Conservation (phyloP, 805 yeast species). For the Sugiyamaella smithiae region DNA sequence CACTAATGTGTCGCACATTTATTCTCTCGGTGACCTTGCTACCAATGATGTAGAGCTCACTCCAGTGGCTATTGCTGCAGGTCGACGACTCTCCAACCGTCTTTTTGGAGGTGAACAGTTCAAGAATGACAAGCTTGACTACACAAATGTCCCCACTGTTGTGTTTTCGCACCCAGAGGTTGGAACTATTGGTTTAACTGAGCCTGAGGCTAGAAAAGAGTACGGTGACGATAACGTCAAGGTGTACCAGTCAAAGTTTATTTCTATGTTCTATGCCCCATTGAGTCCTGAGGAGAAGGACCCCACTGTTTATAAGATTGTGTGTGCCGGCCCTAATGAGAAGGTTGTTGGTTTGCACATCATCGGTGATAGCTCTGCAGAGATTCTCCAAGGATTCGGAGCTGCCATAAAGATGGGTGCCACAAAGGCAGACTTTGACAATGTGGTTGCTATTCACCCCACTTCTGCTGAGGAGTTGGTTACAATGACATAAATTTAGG, state of each 20-base stretch:
- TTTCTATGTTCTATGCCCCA: conserved; percentile 92
- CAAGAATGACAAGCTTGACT: conserved; percentile 78
- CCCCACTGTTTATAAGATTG: conserved; percentile 82
- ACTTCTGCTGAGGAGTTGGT: conserved; percentile 98
- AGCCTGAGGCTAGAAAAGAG: conserved; percentile 69
- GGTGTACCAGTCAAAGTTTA: conserved; percentile 77
- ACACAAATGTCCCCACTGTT: conserved; percentile 85
- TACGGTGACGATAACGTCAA: conserved; percentile 80
- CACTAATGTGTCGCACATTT: conserved; percentile 67
- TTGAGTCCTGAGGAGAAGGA: conserved; percentile 62
- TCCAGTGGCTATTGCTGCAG: conserved; percentile 98
- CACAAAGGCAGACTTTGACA: conserved; percentile 92
- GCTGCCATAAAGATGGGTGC: conserved; percentile 99
- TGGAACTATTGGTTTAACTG: conserved; percentile 87
- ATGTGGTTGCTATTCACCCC: conserved; percentile 97
- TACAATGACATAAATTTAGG: conserved; percentile 65
- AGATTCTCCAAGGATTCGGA: conserved; percentile 96
- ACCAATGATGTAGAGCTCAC: conserved; percentile 86
- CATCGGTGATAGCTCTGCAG: conserved; percentile 87
- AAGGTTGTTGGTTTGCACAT: conserved; percentile 94
- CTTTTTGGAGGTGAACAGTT: conserved; percentile 76
- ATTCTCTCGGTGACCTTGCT: conserved; percentile 90
- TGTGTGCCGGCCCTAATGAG: conserved; percentile 76
- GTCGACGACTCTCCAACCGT: conserved; percentile 89
- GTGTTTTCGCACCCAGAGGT: conserved; percentile 98